Percentiles rank a stretch among this genome's conserved stretches.
Evolutionary conservation across 495 filamentous ascomycete species (phyloP).

Genomic region (Elasticomyces elasticus): DNA sequence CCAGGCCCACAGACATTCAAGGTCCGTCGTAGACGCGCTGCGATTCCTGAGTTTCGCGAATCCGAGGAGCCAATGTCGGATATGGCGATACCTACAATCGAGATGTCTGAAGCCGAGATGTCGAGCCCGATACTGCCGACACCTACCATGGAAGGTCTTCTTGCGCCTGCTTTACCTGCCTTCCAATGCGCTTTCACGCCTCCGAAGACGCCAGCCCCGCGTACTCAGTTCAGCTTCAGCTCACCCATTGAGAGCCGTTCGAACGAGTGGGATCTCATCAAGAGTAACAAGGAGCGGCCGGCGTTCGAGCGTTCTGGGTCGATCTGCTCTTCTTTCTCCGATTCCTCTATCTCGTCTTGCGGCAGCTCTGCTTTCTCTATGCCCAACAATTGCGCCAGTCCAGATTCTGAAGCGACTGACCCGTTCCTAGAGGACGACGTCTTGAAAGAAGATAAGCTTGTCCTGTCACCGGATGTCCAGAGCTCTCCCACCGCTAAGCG

Average conservation of each 20-base stretch:
- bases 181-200: constrained; percentile 40
- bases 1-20: constrained; percentile 43
- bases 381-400: constrained; percentile 55
- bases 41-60: constrained; percentile 28
- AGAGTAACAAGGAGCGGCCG: constrained; percentile 9
- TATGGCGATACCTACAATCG: constrained; percentile 51
- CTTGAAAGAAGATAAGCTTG: constrained; percentile 28
- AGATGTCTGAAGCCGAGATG: constrained; percentile 37
- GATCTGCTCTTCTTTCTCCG: constrained; percentile 54
- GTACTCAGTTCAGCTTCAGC: constrained; percentile 38
- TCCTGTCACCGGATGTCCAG: constrained; percentile 21
- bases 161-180: constrained; percentile 39
- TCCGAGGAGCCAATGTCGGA: constrained; percentile 28
- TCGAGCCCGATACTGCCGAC: constrained; percentile 21
- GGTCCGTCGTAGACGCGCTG: constrained; percentile 34
- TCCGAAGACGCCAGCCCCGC: constrained; percentile 54
- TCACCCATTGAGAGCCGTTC: constrained; percentile 22
- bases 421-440: constrained; percentile 42
- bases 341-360: constrained; percentile 60
- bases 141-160: constrained; percentile 29
- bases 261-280: constrained; percentile 19
- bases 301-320: constrained; percentile 44
- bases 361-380: constrained; percentile 55
- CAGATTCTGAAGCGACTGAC: constrained; percentile 51
- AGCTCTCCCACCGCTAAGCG: constrained; percentile 21